Percentiles rank a stretch among this genome's conserved stretches.
Conservation (phyloP, 768 basidiomycete species). For the Termitomyces sp. region DNA sequence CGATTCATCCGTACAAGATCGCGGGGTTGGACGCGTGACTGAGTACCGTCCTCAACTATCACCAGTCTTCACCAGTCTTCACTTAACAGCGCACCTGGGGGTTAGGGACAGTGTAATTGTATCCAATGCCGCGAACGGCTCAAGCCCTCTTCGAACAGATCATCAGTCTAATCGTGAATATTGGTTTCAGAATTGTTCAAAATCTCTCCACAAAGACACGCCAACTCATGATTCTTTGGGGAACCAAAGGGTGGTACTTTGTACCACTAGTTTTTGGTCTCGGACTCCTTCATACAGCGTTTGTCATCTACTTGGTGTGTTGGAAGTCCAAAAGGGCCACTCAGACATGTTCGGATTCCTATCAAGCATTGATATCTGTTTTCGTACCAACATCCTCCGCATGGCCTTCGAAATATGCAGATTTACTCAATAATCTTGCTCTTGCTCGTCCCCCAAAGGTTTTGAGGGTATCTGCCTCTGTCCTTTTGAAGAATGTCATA, state of each 20-base stretch:
- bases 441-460: constrained; percentile 11
- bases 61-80: no score
- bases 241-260: background rate
- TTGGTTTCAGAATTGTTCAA: background rate
- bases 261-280: background rate
- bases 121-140: background rate
- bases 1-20: background rate
- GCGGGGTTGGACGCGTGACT: no score
- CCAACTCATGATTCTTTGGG: background rate
- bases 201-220: background rate
- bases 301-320: background rate
- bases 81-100: background rate
- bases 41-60: no score
- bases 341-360: constrained; percentile 2
- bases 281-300: background rate
- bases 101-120: no score
- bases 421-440: constrained; percentile 19
- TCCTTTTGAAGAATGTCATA: constrained; percentile 29
- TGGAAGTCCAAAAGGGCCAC: background rate
- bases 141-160: background rate
- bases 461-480: constrained; percentile 26
- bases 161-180: background rate
- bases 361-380: constrained; percentile 33
- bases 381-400: constrained; percentile 38
- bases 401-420: constrained; percentile 34